Conservation (phyloP, 768 basidiomycete genomes). For the Collybiopsis luxurians region DNA sequence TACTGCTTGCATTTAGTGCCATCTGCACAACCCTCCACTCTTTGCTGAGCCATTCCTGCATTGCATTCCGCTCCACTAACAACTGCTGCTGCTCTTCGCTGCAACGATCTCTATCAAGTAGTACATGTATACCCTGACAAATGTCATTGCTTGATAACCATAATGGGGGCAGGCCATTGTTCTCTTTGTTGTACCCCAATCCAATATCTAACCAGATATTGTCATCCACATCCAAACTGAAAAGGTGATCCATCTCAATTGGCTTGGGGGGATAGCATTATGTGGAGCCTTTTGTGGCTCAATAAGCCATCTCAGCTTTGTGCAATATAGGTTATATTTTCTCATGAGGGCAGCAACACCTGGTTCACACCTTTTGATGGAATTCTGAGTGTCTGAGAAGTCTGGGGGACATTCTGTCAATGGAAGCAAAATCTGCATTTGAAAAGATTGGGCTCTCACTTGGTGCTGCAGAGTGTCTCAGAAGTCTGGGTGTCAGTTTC, state of each 20-base stretch:
- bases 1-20: neutral
- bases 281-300: constrained; percentile 14
- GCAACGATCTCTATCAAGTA: constrained; percentile 15
- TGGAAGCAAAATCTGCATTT: too few species aligned
- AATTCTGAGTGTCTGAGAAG: constrained; percentile 13
- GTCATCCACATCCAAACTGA: constrained; percentile 25
- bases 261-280: constrained; percentile 13
- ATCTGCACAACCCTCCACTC: constrained; percentile 13
- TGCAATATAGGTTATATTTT: constrained; percentile 19
- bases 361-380: constrained; percentile 13
- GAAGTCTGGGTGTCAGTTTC: too few species aligned
- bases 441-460: too few species aligned
- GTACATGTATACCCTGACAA: constrained; percentile 12
- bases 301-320: constrained; percentile 15
- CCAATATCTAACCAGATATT: constrained; percentile 28
- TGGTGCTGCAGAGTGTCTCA: too few species aligned
- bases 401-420: too few species aligned
- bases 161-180: constrained; percentile 5
- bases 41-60: constrained; percentile 17
- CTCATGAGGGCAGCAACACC: constrained; percentile 12
- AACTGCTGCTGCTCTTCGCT: constrained; percentile 10
- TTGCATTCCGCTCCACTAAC: constrained; percentile 7
- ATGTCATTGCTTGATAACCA: constrained; percentile 18
- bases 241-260: constrained; percentile 19
- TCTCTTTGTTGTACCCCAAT: constrained; percentile 17